phyloP scores from a whole-genome alignment of 805 yeast species.

The Nakazawaea wickerhamii region DNA sequence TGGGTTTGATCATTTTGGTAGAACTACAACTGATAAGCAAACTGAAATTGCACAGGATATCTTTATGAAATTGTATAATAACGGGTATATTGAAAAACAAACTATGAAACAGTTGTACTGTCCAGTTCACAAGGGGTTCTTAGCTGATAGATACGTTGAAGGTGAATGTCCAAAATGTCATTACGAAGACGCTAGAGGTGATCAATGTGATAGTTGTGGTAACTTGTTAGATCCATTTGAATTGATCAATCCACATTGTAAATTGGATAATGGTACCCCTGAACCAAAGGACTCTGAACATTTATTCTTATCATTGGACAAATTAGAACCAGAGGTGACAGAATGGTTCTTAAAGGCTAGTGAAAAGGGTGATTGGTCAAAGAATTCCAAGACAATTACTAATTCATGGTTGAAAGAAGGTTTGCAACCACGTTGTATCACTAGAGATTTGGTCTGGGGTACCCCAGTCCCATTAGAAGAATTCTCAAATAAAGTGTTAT shows the following conservation, averaged over 20 bases:
- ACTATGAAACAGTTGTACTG: constrained; percentile 88
- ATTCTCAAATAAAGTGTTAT: constrained; percentile 83
- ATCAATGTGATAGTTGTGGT: constrained; percentile 98
- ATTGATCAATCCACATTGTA: constrained; percentile 91
- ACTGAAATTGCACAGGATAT: constrained; percentile 95
- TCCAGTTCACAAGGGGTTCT: constrained; percentile 80
- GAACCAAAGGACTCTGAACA: constrained; percentile 78
- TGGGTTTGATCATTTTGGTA: constrained; percentile 91
- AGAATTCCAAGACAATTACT: constrained; percentile 84
- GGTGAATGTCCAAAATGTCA: constrained; percentile 95
- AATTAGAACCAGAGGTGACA: constrained; percentile 69
- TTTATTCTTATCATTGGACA: constrained; percentile 76
- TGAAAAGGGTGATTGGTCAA: constrained; percentile 81
- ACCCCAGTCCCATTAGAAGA: constrained; percentile 92
- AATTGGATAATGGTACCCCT: constrained; percentile 81
- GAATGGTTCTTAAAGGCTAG: constrained; percentile 70
- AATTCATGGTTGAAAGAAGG: constrained; percentile 94
- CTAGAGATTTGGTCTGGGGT: constrained; percentile 98
- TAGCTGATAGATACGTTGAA: constrained; percentile 96
- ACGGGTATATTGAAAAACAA: constrained; percentile 80
- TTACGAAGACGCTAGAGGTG: constrained; percentile 98
- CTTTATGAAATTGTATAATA: constrained; percentile 68
- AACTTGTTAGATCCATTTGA: constrained; percentile 84
- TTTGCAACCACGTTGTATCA: constrained; percentile 88
- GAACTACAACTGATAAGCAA: constrained; percentile 90